Percentiles rank a stretch among this genome's conserved stretches.
Evolutionary conservation across 106 monocot genomes (phyloP).

Genomic region (Acanthochlamys bracteata): DNA sequence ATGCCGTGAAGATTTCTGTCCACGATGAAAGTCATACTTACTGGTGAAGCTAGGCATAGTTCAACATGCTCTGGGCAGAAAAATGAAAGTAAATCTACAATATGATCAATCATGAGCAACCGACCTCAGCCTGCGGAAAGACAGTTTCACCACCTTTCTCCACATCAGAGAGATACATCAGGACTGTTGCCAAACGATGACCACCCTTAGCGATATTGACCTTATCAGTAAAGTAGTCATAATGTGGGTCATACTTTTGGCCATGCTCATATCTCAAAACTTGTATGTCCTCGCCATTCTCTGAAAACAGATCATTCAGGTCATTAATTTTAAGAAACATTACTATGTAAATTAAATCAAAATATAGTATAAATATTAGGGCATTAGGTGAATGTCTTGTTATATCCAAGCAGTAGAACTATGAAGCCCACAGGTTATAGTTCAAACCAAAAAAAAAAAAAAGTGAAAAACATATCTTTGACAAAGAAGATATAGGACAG

Average conservation of each 20-base stretch:
- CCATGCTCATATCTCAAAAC: slow-evolving; percentile 82
- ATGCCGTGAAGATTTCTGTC: slow-evolving; percentile 32
- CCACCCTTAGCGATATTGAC: slow-evolving; percentile 86
- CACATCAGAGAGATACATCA: slow-evolving; percentile 86
- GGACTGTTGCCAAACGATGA: slow-evolving; percentile 88
- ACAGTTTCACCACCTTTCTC: slow-evolving; percentile 95
- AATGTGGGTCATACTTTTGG: slow-evolving; percentile 88
- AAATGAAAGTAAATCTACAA: too few relatives aligned
- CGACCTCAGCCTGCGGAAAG: slow-evolving; percentile 77
- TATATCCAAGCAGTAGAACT: too few relatives aligned
- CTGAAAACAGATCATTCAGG: slow-evolving; percentile 23
- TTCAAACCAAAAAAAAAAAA: too few relatives aligned
- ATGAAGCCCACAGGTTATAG: too few relatives aligned
- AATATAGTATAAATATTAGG: too few relatives aligned
- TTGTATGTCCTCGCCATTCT: slow-evolving; percentile 97
- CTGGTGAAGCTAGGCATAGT: too few relatives aligned
- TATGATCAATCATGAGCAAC: slow-evolving; percentile 1
- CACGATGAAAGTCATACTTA: too few relatives aligned
- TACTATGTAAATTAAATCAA: background rate
- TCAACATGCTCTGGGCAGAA: too few relatives aligned
- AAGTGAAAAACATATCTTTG: too few relatives aligned
- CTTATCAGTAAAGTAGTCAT: slow-evolving; percentile 82
- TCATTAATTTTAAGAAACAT: background rate
- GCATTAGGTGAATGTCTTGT: too few relatives aligned
- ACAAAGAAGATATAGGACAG: too few relatives aligned